phyloP scores from a whole-genome alignment of 345 rosid species.

The Salix koriyanagi region DNA sequence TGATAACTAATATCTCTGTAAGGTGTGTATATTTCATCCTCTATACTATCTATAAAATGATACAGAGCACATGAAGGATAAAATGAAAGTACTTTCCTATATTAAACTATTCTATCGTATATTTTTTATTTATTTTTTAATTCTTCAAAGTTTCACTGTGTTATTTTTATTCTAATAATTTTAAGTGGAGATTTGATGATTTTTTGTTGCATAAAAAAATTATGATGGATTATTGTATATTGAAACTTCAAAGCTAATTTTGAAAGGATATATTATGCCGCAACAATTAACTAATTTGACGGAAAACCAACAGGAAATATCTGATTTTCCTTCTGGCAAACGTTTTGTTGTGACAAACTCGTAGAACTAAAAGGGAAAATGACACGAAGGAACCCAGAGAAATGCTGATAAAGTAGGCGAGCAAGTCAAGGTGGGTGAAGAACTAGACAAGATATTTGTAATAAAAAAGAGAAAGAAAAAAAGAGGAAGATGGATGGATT shows the following conservation, averaged over 20 bases:
- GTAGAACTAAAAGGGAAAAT: slow-evolving; percentile 12
- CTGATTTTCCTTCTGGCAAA: not conserved
- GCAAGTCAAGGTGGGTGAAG: not conserved
- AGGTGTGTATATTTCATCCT: no score
- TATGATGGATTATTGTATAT: no score
- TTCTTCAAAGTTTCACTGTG: no score
- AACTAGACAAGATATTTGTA: not conserved
- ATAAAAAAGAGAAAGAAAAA: not conserved
- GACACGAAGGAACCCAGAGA: not conserved
- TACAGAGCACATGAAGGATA: no score
- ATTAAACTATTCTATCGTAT: no score
- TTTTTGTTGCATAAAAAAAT: no score
- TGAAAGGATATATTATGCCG: not conserved
- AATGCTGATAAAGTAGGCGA: not conserved
- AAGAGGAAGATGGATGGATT: slow-evolving; percentile 17
- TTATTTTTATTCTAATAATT: no score
- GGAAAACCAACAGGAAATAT: slow-evolving; percentile 6
- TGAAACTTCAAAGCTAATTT: not conserved
- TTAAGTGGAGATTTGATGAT: no score
- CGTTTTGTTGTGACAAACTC: slow-evolving; percentile 27
- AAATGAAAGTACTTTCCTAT: no score
- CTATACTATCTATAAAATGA: no score
- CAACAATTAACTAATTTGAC: slow-evolving; percentile 18
- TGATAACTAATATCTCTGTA: no score
- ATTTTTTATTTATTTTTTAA: no score